Evolutionary conservation across 345 rosid genomes (phyloP).

Genomic region (Schrenkiella parvula): DNA sequence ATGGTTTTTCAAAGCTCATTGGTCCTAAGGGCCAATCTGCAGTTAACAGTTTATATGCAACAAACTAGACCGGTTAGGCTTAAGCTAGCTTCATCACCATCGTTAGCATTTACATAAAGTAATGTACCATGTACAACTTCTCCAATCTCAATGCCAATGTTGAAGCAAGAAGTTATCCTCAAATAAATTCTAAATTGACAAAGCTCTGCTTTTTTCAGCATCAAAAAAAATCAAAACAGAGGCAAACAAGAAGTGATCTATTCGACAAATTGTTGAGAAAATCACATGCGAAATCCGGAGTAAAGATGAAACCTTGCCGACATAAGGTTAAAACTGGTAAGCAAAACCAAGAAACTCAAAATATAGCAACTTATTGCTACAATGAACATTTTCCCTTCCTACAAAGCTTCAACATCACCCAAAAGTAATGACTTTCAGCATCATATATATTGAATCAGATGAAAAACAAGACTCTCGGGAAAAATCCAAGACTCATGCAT

Average conservation of each 20-base stretch:
- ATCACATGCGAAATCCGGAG: neutral
- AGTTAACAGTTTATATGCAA: neutral
- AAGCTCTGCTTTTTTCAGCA: neutral
- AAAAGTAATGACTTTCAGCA: neutral
- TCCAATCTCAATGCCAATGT: neutral
- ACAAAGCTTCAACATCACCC: neutral
- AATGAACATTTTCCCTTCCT: neutral
- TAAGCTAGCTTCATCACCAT: neutral
- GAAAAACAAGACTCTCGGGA: neutral
- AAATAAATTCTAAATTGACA: neutral
- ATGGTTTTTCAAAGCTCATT: neutral
- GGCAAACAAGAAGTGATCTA: neutral
- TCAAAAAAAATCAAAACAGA: neutral
- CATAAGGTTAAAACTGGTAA: neutral
- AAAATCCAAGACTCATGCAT: neutral
- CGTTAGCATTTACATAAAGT: neutral
- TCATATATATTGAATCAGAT: neutral
- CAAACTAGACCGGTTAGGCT: neutral
- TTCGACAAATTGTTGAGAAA: neutral
- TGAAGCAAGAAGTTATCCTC: neutral
- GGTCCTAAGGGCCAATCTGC: neutral
- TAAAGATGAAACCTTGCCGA: neutral
- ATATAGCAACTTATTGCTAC: neutral
- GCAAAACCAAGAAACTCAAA: neutral
- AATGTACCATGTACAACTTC: neutral